Conservation (phyloP, 306 rosid species). For the Lathyrus aphaca region DNA sequence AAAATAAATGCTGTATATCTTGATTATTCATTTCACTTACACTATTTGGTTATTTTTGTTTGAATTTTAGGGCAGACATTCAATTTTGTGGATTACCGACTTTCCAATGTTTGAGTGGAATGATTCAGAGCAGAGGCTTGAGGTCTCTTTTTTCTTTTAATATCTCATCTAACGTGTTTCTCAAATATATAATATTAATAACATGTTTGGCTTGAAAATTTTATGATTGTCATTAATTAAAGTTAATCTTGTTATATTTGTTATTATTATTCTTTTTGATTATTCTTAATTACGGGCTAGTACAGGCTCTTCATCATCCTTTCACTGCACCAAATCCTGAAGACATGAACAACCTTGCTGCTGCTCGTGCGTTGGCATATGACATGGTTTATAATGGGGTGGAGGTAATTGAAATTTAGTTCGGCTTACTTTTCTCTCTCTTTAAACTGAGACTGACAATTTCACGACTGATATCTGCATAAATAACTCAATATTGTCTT, state of each 20-base stretch:
- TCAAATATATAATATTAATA: background rate
- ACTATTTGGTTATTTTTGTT: slow-evolving; percentile 30
- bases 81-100: slow-evolving; percentile 93
- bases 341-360: slow-evolving; percentile 79
- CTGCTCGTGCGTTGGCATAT: slow-evolving; percentile 97
- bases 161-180: slow-evolving; percentile 19
- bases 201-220: slow-evolving; percentile 7
- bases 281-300: slow-evolving; percentile 19
- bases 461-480: background rate
- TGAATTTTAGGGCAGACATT: slow-evolving; percentile 70
- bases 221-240: background rate
- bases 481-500: slow-evolving; percentile 25
- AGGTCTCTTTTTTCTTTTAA: slow-evolving; percentile 60
- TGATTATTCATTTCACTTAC: slow-evolving; percentile 36
- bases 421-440: slow-evolving; percentile 12
- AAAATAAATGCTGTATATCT: slow-evolving; percentile 11
- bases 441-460: slow-evolving; percentile 31
- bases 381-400: slow-evolving; percentile 99
- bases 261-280: slow-evolving; percentile 11
- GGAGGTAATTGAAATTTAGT: slow-evolving; percentile 59
- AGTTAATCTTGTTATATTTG: slow-evolving; percentile 26
- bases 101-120: slow-evolving; percentile 99
- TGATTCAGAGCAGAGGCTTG: slow-evolving; percentile 84
- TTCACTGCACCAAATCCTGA: slow-evolving; percentile 98
- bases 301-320: slow-evolving; percentile 95